These are phyloP conservation scores for Fragosphaeria purpurea DNA, from an alignment of 2,329 filamentous ascomycete species.

Conservation along the genomic window DNA sequence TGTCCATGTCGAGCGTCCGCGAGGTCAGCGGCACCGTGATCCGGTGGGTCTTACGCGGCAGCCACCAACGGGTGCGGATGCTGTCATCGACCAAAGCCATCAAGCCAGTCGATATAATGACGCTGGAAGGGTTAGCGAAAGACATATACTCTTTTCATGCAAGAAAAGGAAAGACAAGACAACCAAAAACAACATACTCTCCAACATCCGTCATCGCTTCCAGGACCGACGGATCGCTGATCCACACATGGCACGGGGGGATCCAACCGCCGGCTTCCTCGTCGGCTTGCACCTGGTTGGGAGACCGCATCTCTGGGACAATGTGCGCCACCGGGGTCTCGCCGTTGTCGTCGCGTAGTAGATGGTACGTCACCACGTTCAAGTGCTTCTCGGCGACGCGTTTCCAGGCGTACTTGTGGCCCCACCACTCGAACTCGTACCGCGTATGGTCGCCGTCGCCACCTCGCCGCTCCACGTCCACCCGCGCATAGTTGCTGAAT, in stretches of 20 bases:
- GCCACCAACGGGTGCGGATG: conserved; percentile 78
- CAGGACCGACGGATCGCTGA: conserved; percentile 64
- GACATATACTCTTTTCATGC: not conserved
- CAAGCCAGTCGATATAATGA: conserved; percentile 82
- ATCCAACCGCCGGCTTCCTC: conserved; percentile 77
- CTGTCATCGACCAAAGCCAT: conserved; percentile 83
- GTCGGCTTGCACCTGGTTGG: conserved; percentile 61
- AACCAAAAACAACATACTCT: conserved; percentile 47
- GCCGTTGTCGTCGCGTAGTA: conserved; percentile 53
- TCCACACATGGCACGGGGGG: conserved; percentile 82
- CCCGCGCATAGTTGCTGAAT: conserved; percentile 93
- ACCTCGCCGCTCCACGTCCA: conserved; percentile 66
- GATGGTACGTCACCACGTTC: conserved; percentile 64
- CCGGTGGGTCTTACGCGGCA: conserved; percentile 33
- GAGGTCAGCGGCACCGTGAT: conserved; percentile 26
- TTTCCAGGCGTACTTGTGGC: conserved; percentile 74
- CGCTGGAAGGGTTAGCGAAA: conserved; percentile 39
- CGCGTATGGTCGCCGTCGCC: conserved; percentile 41
- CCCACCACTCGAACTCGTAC: conserved; percentile 95
- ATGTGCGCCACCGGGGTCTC: conserved; percentile 69
- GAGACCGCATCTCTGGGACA: conserved; percentile 66
- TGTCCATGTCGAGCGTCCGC: conserved; percentile 23
- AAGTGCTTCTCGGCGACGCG: conserved; percentile 60
- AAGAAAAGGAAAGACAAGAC: conserved; percentile 1
- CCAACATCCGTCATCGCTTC: conserved; percentile 67